Base-by-base conservation (phyloP, 805 yeast species). In the Cyberlindnera mycetangii region DNA sequence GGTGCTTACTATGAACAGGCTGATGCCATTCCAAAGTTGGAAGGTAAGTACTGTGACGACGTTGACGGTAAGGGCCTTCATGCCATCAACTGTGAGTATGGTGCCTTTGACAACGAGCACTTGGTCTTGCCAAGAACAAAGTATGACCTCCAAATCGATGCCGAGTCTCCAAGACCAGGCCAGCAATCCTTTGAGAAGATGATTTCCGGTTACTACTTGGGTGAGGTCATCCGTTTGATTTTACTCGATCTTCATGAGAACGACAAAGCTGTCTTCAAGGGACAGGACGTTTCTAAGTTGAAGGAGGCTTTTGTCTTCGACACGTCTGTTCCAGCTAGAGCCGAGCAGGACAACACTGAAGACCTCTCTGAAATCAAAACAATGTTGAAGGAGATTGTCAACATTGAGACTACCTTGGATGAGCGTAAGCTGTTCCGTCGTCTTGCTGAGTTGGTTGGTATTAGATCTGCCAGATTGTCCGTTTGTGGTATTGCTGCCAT, bases 61-160 rank as follows among this genome's bases (percentile, higher is more conserved):
- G 76, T 89, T 55, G 62, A 78, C 31, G 66, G 62, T 7, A 78
- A 77, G 39, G 75, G 85, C 34, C 81, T 84, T 51, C 90, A 92
- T 95, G 97, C 97, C 44, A 92, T 92, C 66, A 92, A 92, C 76
- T 89, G 97, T 75, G 99, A 92, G 72, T 92, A 92, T 71, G 98
- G 99, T 61, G 92, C 97, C 7, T 92, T 92, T 64, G 98, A 92
- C 67, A 90, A 89, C 64, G 97, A 89, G 68, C 95, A 85, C 60
- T 47, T 55, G 9, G 78, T 83, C 28, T 76, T 92, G 57, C 98
- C 98, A 62, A 81, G 97, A 71, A 90, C 95, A 54, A 83, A 83
- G 65, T 92, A 81, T 66, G 99, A 92, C 67, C 62, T 82, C 44
- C 74, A 71, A 53, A 83, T 92, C 53, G 98, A 92, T 67, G 72